Conservation (phyloP, 1,139 yeast species). For the Sugiyamaella novakii region DNA sequence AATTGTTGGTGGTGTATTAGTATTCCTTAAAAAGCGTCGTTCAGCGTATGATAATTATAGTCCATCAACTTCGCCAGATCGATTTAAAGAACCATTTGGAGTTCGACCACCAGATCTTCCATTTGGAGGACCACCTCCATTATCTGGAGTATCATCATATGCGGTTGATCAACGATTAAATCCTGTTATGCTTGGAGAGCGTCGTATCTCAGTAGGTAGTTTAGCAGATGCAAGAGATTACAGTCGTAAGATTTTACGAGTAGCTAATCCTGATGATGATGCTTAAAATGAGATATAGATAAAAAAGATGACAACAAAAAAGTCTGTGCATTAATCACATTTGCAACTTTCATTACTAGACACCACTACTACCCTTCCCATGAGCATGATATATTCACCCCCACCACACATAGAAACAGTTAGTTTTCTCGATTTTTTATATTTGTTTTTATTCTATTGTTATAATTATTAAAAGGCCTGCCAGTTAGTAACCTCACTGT, state of each 20-base stretch:
- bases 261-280: conserved; percentile 66
- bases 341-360: neutral
- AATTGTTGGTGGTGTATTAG: conserved; percentile 48
- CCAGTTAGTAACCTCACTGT: too few relatives aligned
- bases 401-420: too few relatives aligned
- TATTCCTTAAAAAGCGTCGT: conserved; percentile 49
- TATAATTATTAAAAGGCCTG: too few relatives aligned
- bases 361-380: too few relatives aligned
- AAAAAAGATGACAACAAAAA: neutral
- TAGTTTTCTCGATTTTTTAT: too few relatives aligned
- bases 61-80: conserved; percentile 40
- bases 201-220: conserved; percentile 72
- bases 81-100: conserved; percentile 38
- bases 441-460: too few relatives aligned
- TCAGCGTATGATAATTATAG: conserved; percentile 54
- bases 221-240: conserved; percentile 80
- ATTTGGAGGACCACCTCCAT: conserved; percentile 21
- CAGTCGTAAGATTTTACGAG: conserved; percentile 69
- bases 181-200: conserved; percentile 71
- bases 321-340: conserved; percentile 1
- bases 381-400: too few relatives aligned
- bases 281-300: conserved; percentile 4
- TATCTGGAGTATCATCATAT: conserved; percentile 45
- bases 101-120: conserved; percentile 27
- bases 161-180: conserved; percentile 68